A percentile compares a stretch with the other conserved stretches of the same genome.
phyloP scores from a whole-genome alignment of 1,139 yeast species.

The Pichia sp. region DNA sequence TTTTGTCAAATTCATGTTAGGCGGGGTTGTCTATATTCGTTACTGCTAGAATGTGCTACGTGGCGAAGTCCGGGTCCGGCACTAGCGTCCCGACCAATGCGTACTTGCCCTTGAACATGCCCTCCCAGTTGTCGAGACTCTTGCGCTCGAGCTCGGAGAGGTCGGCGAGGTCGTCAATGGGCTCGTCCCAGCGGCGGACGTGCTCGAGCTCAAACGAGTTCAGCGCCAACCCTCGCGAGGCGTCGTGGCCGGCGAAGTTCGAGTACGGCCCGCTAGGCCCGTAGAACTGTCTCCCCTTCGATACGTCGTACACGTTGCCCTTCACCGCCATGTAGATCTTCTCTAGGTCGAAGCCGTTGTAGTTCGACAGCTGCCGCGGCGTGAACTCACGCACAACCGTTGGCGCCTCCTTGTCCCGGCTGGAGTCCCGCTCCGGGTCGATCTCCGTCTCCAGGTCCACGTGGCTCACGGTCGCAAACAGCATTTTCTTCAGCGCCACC shows the following conservation, averaged over 20 bases:
- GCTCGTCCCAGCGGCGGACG: constrained; percentile 57
- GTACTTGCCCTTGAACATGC: constrained; percentile 76
- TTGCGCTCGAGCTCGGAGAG: constrained; percentile 59
- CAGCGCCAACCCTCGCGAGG: constrained; percentile 86
- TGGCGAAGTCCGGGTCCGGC: constrained; percentile 19
- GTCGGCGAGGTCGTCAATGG: constrained; percentile 67
- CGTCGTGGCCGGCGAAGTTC: constrained; percentile 95
- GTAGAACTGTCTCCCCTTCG: constrained; percentile 76
- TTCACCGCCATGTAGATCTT: constrained; percentile 78
- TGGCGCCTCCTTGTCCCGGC: constrained; percentile 41
- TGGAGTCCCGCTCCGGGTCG: constrained; percentile 23
- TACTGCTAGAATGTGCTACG: no score
- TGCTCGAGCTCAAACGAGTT: constrained; percentile 71
- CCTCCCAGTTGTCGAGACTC: constrained; percentile 80
- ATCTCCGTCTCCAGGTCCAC: constrained; percentile 22
- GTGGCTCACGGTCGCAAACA: constrained; percentile 16
- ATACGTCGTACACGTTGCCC: constrained; percentile 83
- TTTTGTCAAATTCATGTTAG: no score
- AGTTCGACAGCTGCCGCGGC: constrained; percentile 69
- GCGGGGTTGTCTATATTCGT: no score
- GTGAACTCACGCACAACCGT: constrained; percentile 77
- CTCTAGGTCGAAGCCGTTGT: constrained; percentile 74
- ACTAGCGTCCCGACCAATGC: constrained; percentile 60
- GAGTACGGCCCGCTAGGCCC: constrained; percentile 97
- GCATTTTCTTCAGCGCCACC: constrained; percentile 15